phyloP scores from a whole-genome alignment of 192 early-diverging fungal species.

The Backusella mclennaniae region DNA sequence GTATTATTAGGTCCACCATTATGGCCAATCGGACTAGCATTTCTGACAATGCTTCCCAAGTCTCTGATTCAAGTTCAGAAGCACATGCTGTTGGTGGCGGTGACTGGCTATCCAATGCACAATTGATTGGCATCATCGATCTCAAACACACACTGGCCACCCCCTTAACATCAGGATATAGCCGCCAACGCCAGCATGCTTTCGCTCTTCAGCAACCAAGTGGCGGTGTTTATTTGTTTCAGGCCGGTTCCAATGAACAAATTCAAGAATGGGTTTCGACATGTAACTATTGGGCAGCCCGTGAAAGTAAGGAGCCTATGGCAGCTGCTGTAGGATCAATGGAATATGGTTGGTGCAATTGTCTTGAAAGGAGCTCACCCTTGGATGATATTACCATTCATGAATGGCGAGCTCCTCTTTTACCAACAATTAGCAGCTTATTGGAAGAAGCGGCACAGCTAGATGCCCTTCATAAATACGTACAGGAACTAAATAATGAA shows the following conservation, averaged over 20 bases:
- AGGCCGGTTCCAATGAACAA: slow-evolving; percentile 65
- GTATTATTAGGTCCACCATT: slow-evolving; percentile 10
- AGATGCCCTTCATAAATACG: slow-evolving; percentile 58
- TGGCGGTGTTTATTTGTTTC: slow-evolving; percentile 86
- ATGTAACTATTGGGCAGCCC: slow-evolving; percentile 96
- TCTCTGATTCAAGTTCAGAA: not conserved
- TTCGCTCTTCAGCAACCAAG: slow-evolving; percentile 84
- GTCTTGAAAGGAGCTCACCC: slow-evolving; percentile 20
- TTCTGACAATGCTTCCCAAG: slow-evolving; percentile 8
- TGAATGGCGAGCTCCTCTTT: slow-evolving; percentile 52
- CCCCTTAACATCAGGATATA: slow-evolving; percentile 83
- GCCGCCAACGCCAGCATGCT: slow-evolving; percentile 67
- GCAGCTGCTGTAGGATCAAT: slow-evolving; percentile 82
- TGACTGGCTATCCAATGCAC: slow-evolving; percentile 33
- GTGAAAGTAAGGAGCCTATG: slow-evolving; percentile 89
- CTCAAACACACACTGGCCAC: slow-evolving; percentile 86
- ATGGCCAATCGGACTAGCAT: slow-evolving; percentile 10
- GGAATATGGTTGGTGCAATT: slow-evolving; percentile 90
- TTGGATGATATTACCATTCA: slow-evolving; percentile 26
- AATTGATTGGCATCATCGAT: slow-evolving; percentile 47
- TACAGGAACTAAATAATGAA: slow-evolving; percentile 61
- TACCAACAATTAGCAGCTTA: slow-evolving; percentile 37
- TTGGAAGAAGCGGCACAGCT: slow-evolving; percentile 52
- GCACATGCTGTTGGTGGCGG: not conserved
- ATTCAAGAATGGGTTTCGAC: slow-evolving; percentile 82